Conservation (phyloP, 2,329 filamentous ascomycete species). For the Epichloe sylvatica region DNA sequence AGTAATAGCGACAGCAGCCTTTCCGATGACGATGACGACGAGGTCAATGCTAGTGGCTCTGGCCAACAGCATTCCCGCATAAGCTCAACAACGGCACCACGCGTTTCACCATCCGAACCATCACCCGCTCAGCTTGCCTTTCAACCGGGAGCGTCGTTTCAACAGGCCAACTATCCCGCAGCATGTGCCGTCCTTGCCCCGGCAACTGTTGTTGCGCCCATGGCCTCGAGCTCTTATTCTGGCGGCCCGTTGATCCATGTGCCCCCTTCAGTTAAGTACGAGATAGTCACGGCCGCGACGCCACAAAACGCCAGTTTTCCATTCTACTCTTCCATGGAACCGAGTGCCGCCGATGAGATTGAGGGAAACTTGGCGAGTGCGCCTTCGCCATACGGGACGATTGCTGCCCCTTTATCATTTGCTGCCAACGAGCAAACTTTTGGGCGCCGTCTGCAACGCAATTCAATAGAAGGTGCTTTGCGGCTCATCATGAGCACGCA, state of each 20-base stretch:
- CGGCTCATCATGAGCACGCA: conserved; percentile 37
- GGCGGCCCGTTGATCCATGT: conserved; percentile 1
- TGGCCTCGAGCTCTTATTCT: not conserved
- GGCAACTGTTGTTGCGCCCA: not conserved
- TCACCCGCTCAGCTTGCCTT: not conserved
- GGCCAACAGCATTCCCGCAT: not conserved
- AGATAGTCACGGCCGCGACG: conserved; percentile 37
- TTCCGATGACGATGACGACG: conserved; percentile 2
- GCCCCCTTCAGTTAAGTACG: conserved; percentile 21
- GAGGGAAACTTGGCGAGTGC: conserved; percentile 8
- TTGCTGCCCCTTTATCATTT: conserved; percentile 39
- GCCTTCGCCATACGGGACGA: conserved; percentile 18
- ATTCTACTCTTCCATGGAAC: conserved; percentile 18
- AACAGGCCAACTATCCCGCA: not conserved
- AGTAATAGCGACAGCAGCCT: conserved; percentile 9
- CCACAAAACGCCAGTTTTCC: conserved; percentile 41
- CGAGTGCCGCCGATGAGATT: conserved; percentile 6
- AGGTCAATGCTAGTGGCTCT: not conserved
- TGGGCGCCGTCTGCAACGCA: conserved; percentile 54
- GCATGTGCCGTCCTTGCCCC: not conserved
- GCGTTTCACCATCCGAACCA: not conserved
- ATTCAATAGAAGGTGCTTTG: conserved; percentile 48
- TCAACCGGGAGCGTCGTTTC: not conserved
- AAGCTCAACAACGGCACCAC: not conserved
- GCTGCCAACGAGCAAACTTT: conserved; percentile 53